Evolutionary conservation across 169 alveolate genomes (phyloP).

Genomic region (Babesia bovis): DNA sequence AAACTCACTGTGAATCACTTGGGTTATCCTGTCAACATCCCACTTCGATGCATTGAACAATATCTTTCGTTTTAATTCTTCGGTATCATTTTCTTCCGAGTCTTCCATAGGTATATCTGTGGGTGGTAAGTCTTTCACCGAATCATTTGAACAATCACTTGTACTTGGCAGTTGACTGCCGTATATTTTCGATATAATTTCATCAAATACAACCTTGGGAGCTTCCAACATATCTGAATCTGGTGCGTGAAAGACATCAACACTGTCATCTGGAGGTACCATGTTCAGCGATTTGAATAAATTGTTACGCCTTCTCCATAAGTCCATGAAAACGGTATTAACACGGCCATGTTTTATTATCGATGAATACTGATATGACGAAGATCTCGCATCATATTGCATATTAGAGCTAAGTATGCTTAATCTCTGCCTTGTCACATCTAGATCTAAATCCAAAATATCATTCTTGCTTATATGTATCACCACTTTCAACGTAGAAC

Average conservation of each 20-base stretch:
- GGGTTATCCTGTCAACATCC: constrained; percentile 15
- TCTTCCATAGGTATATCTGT: background rate
- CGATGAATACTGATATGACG: background rate
- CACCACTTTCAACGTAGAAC: constrained; percentile 11
- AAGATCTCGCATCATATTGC: background rate
- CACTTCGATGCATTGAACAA: background rate
- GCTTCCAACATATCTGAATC: background rate
- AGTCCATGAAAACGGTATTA: constrained; percentile 6
- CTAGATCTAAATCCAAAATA: background rate
- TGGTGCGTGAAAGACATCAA: background rate
- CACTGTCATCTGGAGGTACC: constrained; percentile 4
- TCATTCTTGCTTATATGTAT: background rate
- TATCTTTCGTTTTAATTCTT: too few species aligned
- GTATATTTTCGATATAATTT: background rate
- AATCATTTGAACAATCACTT: background rate
- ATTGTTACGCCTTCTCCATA: background rate
- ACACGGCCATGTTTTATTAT: constrained; percentile 2
- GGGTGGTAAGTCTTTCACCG: background rate
- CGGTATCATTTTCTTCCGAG: background rate
- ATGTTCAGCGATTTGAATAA: background rate
- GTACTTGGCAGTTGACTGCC: background rate
- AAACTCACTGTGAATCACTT: background rate
- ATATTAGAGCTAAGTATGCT: background rate
- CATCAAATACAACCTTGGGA: background rate
- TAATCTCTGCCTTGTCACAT: background rate